Base-by-base conservation (phyloP, 495 filamentous ascomycete species). In the Neurospora sp. region DNA sequence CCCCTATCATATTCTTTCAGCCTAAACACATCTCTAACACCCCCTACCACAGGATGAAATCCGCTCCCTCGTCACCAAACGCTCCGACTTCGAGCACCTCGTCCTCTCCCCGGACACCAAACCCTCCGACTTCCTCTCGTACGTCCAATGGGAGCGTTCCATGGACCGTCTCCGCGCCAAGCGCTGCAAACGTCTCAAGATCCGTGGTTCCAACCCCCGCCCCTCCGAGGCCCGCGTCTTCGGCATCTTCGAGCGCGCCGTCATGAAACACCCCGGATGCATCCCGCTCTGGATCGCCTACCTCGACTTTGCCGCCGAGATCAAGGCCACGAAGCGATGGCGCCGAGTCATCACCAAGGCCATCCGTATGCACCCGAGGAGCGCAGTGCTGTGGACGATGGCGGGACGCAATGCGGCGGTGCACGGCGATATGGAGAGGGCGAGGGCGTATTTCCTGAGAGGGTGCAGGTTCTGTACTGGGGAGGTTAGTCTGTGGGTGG, bases 11-110 rank as follows among this genome's bases (percentile, higher is more conserved):
- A n/a, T n/a, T n/a, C n/a, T n/a, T 23, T 37, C 40, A 23, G 54
- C 38, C 69, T 39, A 38, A 37, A 72, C 37, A 39, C 10, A n/a
- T n/a, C 4, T n/a, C 78, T 70, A 69, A 75, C 54, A 69, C 11
- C n/a, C 27, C 49, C 18, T 39, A 8, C 46, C 20, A 1, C 78
- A 95, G 90, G 91, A 94, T 75, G 94, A 98, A 84, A 97, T 98
- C 80, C 85, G 87, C 74, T 89, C 91, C 37, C 94, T 99, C 71
- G 88, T 95, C 66, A 90, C 90, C 79, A 97, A 95, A 78, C 91
- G 96, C 73, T 95, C 93, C 78, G 93, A 94, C 76, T 97, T 94
- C 78, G 96, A 99, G 81, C 94, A 97, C 85, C 91, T 90, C 70
- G 86, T 98, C 76, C 93, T 96, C 76, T 89, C 93, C 16, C 89